Percentiles rank a stretch among this genome's conserved stretches.
Conservation (phyloP, 208 protist genomes). For the Strigomonas culicis region DNA sequence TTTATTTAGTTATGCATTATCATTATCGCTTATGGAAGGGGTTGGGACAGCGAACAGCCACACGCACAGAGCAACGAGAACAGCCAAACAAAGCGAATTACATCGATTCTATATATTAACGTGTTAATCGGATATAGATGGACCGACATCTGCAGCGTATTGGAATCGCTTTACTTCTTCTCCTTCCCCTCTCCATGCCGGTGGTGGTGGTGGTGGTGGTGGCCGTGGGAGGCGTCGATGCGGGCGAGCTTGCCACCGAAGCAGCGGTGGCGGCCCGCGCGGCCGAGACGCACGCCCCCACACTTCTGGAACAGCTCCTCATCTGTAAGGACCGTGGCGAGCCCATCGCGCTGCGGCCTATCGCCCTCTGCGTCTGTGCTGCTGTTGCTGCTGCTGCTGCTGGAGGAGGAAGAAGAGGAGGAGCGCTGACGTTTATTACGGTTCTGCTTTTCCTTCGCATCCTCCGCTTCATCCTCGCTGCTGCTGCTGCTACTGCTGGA, state of each 20-base stretch:
- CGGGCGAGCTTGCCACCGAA: conserved; percentile 85
- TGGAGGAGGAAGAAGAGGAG: conserved; percentile 11
- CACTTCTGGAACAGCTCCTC: conserved; percentile 66
- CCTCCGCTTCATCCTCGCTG: background rate
- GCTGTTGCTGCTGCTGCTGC: conserved; percentile 10
- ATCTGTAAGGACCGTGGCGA: conserved; percentile 60
- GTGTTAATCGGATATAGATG: conserved; percentile 3
- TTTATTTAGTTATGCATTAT: too few species aligned
- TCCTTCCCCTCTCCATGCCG: conserved; percentile 1
- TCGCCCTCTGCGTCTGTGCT: conserved; percentile 13
- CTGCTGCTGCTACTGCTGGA: conserved; percentile 17
- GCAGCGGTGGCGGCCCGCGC: conserved; percentile 78
- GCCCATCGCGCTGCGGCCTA: conserved; percentile 4
- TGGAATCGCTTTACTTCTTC: conserved; percentile 2
- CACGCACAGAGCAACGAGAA: background rate
- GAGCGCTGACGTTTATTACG: background rate
- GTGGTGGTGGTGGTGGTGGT: conserved; percentile 13
- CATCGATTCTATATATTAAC: too few species aligned
- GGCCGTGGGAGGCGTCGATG: conserved; percentile 40
- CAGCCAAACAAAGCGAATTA: background rate
- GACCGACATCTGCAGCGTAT: too few species aligned
- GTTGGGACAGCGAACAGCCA: too few species aligned
- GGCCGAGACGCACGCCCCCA: conserved; percentile 77
- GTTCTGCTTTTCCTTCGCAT: background rate
- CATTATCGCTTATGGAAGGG: too few species aligned